Base-by-base conservation (phyloP, 306 rosid species). In the Rosa lucieae region DNA sequence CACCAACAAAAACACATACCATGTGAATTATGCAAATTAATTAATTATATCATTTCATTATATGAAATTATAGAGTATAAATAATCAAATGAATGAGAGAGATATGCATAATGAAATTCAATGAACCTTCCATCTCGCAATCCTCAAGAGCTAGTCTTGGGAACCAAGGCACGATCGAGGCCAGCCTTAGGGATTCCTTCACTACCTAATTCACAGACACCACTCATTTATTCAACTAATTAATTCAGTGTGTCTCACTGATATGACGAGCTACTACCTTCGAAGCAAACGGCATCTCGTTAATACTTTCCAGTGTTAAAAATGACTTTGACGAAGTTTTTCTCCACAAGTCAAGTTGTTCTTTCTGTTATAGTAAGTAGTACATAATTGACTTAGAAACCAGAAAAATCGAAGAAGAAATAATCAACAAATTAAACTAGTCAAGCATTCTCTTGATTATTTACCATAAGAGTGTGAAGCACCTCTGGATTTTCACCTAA, bases 131-230 rank as follows among this genome's bases (percentile, higher is more conserved):
- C 61, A 95, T 89, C 72, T 90, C 89, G 82, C 85, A 88, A 81
- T 95, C 96, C 26, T 89, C 77, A 3, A 91, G 92, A 62, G 87
- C 90, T 78, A 85, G 85, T 83, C 96, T 93, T 10, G 97, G 98
- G 43, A 93, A 83, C 98, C 96, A 93, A 52, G 97, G 97, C 11
- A 95, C 97, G n/a, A 95, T 76, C 0, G 97, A 91, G 44, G 97
- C 97, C 91, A 88, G 81, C 79, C 98, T 87, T 55, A 93, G 75
- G 5, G 99, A 82, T 85, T 95, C 97, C 80, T 91, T 95, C 40
- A 86, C 97, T 0, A 90, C 95, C 97, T 90, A 77, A 75, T 49
- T 48, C 21, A 11, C 4, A 21, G 0, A 43, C 37, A 47, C 5
- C 14, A 70, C 20, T 5, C 20, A 0, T 23, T 47, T 8, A 13